phyloP scores from a whole-genome alignment of 352 stramenopile species.

The Phytophthora podocarpi region DNA sequence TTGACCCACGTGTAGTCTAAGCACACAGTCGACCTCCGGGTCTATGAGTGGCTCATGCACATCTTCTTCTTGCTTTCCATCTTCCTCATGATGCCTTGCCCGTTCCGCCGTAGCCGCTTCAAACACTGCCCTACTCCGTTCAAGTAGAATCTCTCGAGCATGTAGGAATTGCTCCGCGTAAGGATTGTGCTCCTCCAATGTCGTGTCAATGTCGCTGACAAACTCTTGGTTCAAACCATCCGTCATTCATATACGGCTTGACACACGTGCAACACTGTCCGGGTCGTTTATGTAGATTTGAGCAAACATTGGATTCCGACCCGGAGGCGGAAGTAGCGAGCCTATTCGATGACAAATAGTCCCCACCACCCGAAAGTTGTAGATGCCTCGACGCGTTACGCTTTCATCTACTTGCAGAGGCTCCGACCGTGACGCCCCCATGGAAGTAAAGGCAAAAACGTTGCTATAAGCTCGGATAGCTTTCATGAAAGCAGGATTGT shows the following conservation, averaged over 20 bases:
- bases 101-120: not conserved
- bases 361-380: not conserved
- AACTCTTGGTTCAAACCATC: not conserved
- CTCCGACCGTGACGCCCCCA: too few relatives aligned
- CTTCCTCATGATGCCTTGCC: not conserved
- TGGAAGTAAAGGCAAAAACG: too few relatives aligned
- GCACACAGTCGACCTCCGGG: not conserved
- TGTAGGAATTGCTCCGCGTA: conserved; percentile 3
- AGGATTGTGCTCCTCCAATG: not conserved
- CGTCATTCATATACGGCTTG: not conserved
- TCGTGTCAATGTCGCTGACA: too few relatives aligned
- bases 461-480: not conserved
- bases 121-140: not conserved
- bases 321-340: not conserved
- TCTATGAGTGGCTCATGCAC: not conserved
- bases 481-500: not conserved
- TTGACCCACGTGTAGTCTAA: not conserved
- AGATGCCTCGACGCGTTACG: not conserved
- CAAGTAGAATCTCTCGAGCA: not conserved
- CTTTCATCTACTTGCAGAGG: too few relatives aligned
- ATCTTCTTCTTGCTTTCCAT: not conserved
- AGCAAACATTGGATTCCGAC: not conserved
- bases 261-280: not conserved
- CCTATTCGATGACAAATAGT: not conserved
- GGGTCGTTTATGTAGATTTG: not conserved